Evolutionary conservation across 352 stramenopile genomes (phyloP).

Genomic region (Pythium phragmiticola): DNA sequence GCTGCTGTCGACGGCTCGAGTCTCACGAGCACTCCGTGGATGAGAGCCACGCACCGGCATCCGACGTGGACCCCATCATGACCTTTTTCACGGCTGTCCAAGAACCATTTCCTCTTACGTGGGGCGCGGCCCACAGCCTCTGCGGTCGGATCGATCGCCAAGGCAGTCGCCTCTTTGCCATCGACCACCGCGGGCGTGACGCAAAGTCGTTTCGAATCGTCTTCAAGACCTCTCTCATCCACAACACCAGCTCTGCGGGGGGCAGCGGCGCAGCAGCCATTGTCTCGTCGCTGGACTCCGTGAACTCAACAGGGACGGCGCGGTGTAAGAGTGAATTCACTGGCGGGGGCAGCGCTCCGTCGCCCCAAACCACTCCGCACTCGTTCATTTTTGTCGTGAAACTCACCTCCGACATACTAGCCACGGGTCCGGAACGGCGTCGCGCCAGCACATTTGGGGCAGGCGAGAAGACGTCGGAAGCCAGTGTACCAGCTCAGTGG

Average conservation of each 20-base stretch:
- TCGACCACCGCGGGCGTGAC: slow-evolving; percentile 28
- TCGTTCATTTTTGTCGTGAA: slow-evolving; percentile 54
- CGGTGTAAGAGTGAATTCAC: slow-evolving; percentile 22
- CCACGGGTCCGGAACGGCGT: slow-evolving; percentile 10
- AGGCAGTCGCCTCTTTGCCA: slow-evolving; percentile 35
- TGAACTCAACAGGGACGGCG: slow-evolving; percentile 23
- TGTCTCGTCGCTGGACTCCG: slow-evolving; percentile 14
- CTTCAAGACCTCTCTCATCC: slow-evolving; percentile 42
- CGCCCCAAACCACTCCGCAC: slow-evolving; percentile 14
- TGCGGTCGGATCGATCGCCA: slow-evolving; percentile 45
- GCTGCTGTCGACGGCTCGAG: slow-evolving; percentile 33
- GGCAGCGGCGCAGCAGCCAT: slow-evolving; percentile 33
- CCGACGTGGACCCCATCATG: slow-evolving; percentile 22
- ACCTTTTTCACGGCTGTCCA: slow-evolving; percentile 48
- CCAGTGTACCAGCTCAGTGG: slow-evolving; percentile 45
- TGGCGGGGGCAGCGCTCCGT: slow-evolving; percentile 6
- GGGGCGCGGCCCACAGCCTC: slow-evolving; percentile 27
- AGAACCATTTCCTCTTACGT: slow-evolving; percentile 29
- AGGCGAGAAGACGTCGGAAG: slow-evolving; percentile 12
- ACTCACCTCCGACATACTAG: slow-evolving; percentile 10
- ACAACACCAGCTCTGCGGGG: slow-evolving; percentile 37
- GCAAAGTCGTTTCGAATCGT: slow-evolving; percentile 34
- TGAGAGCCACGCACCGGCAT: neutral
- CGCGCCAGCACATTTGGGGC: slow-evolving; percentile 1
- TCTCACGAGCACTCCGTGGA: slow-evolving; percentile 22